These are phyloP conservation scores for Omphalea diandra DNA, from an alignment of 441 rosid genomes.

Conservation along the genomic window DNA sequence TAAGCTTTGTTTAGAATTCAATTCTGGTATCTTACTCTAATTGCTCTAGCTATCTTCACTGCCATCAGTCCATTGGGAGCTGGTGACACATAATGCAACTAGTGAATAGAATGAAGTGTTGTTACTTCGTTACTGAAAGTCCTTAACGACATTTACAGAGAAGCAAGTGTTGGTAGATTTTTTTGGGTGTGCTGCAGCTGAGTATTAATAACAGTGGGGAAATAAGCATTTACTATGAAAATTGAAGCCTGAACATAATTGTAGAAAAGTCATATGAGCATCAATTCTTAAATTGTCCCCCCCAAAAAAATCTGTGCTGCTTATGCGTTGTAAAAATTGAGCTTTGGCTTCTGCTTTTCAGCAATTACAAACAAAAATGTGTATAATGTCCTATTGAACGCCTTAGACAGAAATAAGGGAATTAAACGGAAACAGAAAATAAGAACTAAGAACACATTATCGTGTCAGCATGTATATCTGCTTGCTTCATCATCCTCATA, in stretches of 20 bases:
- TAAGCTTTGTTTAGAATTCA: neutral
- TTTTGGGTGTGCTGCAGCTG: neutral
- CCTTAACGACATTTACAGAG: too few species aligned
- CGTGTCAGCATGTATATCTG: neutral
- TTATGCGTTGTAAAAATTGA: neutral
- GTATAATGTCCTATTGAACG: neutral
- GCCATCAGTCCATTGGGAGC: neutral
- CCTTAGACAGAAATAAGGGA: neutral
- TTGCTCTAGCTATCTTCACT: neutral
- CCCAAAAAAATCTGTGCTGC: too few species aligned
- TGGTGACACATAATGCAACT: neutral
- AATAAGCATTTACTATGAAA: neutral
- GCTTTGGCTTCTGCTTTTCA: neutral
- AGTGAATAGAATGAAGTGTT: neutral
- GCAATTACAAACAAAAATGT: neutral
- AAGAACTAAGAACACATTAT: neutral
- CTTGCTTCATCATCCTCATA: neutral
- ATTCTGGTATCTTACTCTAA: neutral
- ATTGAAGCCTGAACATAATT: neutral
- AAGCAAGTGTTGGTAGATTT: neutral
- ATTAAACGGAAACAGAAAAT: neutral
- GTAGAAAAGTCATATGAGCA: neutral
- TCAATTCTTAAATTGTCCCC: too few species aligned
- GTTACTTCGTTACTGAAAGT: too few species aligned
- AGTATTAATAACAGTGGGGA: neutral